Evolutionary conservation across 805 yeast species (phyloP), one percentile per base, ranked within the genome.

Genomic region (Komagataella kurtzmanii): DNA sequence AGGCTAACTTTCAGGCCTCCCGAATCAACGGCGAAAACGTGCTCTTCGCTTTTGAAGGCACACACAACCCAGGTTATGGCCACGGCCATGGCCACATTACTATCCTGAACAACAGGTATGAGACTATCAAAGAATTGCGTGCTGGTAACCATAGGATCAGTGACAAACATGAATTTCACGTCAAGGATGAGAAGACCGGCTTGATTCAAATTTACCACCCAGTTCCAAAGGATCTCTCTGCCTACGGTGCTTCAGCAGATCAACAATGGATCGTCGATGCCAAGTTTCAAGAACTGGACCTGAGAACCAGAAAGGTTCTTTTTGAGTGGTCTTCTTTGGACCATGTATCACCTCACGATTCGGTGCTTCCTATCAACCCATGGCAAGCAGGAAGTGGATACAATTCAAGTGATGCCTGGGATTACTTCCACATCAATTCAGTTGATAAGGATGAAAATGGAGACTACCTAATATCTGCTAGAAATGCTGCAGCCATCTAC

Each of bases 351-450:
- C 70, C 68, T 3, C 54, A 52, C n/a, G 67, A 63, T 46, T 65
- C 71, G 1, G 61, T 60, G 10, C 52, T 68, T 7, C 61, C 66
- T 2, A 49, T 66, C 18, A 59, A 58, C 18, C 57, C 60, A 30
- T 68, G 65, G 4, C 60, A 58, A 17, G 69, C 67, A 7, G 71
- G 71, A n/a, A 54, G 59, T 17, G 71, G 70, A 2, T 59, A 51
- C 50, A 62, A 62, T 45, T 63, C 67, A 7, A 57, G 63, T 51
- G 64, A 59, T 54, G 71, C 73, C 6, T 69, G 70, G 70, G 72
- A 68, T 54, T 69, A 65, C 51, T 67, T 67, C 61, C 72, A 69
- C 54, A 65, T 68, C 52, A 69, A 69, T 50, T 67, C 72, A 1
- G 67, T 67, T 36, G 71, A 67, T 51, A 69, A 68, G 52, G 68